phyloP scores from a whole-genome alignment of 345 rosid genomes.

The Brassica carinata region DNA sequence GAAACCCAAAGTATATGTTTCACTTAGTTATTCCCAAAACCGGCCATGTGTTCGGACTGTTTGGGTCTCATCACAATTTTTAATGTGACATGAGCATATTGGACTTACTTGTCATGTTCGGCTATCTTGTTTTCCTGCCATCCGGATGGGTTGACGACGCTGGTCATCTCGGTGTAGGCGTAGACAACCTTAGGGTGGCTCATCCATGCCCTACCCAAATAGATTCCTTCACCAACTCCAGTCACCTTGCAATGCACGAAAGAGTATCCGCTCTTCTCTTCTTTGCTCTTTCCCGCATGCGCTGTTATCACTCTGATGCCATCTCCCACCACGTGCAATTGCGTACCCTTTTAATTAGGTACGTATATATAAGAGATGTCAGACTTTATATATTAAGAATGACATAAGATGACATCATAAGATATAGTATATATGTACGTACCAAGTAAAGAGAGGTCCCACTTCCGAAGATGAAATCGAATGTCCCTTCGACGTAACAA shows the following conservation, averaged over 20 bases:
- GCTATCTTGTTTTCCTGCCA: constrained; percentile 51
- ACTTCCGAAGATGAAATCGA: constrained; percentile 78
- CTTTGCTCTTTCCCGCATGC: constrained; percentile 50
- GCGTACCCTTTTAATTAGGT: constrained; percentile 27
- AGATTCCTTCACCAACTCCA: constrained; percentile 46
- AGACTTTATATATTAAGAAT: neutral
- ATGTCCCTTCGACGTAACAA: constrained; percentile 76
- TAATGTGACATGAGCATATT: neutral
- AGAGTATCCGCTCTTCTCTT: constrained; percentile 54
- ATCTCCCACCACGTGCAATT: constrained; percentile 43
- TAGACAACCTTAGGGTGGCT: constrained; percentile 52
- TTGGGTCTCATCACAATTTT: neutral
- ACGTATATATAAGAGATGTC: neutral
- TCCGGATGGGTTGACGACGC: constrained; percentile 45
- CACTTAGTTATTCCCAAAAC: too few species aligned
- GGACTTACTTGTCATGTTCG: constrained; percentile 44
- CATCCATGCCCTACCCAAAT: constrained; percentile 77
- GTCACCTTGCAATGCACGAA: constrained; percentile 51
- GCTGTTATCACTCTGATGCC: constrained; percentile 60
- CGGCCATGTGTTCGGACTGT: too few species aligned
- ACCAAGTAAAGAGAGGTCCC: constrained; percentile 71
- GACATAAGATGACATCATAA: neutral
- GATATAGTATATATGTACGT: neutral
- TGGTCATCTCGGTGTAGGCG: constrained; percentile 54
- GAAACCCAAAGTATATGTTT: too few species aligned